phyloP scores from a whole-genome alignment of 805 yeast genomes.

The Torulaspora microellipsoides region DNA sequence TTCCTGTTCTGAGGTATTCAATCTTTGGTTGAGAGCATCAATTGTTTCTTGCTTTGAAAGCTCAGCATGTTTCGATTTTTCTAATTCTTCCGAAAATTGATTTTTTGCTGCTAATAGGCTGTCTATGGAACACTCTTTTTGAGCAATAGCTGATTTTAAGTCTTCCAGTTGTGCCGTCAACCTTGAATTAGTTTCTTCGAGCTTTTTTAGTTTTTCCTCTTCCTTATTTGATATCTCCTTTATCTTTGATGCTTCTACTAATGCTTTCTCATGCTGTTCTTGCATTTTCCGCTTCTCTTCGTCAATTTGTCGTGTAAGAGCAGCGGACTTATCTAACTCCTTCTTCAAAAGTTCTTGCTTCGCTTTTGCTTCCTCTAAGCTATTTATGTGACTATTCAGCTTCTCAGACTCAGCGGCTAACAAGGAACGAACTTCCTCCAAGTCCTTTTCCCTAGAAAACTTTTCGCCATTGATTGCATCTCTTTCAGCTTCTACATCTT shows the following conservation, averaged over 20 bases:
- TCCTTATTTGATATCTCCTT: conserved; percentile 35
- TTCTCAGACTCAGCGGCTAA: conserved; percentile 40
- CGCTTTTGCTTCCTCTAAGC: conserved; percentile 41
- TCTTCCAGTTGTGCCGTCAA: conserved; percentile 53
- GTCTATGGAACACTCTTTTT: conserved; percentile 40
- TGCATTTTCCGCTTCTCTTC: conserved; percentile 28
- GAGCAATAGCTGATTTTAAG: conserved; percentile 50
- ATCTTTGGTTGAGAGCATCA: conserved; percentile 28
- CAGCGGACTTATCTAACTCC: conserved; percentile 21
- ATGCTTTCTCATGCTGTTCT: conserved; percentile 16
- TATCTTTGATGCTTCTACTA: conserved; percentile 22
- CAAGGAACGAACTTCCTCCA: conserved; percentile 30
- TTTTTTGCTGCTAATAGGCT: conserved; percentile 33
- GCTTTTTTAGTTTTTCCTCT: conserved; percentile 43
- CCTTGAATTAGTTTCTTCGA: conserved; percentile 43
- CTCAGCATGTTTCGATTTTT: conserved; percentile 7
- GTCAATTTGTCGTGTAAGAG: conserved; percentile 22
- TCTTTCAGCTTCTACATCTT: conserved; percentile 35
- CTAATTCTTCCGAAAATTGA: conserved; percentile 10
- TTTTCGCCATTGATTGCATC: conserved; percentile 28
- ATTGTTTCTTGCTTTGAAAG: conserved; percentile 36
- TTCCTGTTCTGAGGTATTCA: conserved; percentile 31
- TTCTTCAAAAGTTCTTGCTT: conserved; percentile 36
- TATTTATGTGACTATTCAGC: conserved; percentile 43
- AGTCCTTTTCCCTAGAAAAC: conserved; percentile 26